Conservation (phyloP, 257 asterid species). For the Solanum habrochaites region DNA sequence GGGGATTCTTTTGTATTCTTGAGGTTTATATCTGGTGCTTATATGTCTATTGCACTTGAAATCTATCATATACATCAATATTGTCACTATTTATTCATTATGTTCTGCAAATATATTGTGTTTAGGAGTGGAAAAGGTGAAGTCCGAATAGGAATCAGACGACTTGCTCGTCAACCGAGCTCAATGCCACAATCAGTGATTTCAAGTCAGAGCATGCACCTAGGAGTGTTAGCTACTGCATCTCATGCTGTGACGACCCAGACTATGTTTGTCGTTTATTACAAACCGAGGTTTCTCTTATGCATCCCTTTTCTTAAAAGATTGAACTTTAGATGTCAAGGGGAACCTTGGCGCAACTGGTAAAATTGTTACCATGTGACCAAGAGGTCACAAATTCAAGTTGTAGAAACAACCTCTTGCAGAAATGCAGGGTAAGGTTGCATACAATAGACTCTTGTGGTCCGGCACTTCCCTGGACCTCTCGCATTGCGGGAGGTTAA, state of each 20-base stretch:
- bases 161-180: constrained; percentile 43
- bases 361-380: background rate
- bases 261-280: constrained; percentile 59
- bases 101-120: background rate
- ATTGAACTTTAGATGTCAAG: background rate
- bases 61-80: background rate
- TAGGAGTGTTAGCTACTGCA: constrained; percentile 86
- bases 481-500: background rate
- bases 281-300: constrained; percentile 60
- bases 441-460: background rate
- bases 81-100: background rate
- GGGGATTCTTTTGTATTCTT: constrained; percentile 73
- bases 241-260: constrained; percentile 56
- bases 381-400: background rate
- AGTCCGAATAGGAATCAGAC: constrained; percentile 67
- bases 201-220: constrained; percentile 80
- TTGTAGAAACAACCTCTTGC: background rate
- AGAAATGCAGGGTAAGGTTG: background rate
- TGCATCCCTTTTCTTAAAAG: background rate
- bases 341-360: background rate
- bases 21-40: constrained; percentile 23
- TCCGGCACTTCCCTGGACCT: background rate
- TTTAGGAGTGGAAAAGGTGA: constrained; percentile 59
- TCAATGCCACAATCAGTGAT: constrained; percentile 69
- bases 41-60: background rate